Evolutionary conservation across 2,329 filamentous ascomycete species (phyloP), one percentile per base, ranked within the genome.

Genomic region (Xylariaceae sp.): DNA sequence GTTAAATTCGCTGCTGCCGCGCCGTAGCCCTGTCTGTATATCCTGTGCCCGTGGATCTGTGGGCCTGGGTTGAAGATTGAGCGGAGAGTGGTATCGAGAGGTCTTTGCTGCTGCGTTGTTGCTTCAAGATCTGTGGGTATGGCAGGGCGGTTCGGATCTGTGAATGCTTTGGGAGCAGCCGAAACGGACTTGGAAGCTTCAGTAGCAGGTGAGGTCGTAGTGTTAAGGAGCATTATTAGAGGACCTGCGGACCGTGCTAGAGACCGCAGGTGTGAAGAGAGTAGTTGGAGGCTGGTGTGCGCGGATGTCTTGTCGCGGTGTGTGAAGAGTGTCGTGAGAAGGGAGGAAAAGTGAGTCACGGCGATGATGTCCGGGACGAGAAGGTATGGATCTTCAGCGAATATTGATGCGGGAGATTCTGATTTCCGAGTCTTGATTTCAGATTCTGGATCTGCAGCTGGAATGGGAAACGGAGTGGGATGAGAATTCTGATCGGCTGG

Each of bases 181-280:
- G 51, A 50, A 9, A 44, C 57, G 4, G 48, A 55, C 7, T 37
- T 58, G 5, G 28, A 52, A 3, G 56, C 23, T 16, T 48, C 49
- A 6, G 55, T 41, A 48, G 44, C n/a, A 0, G 61, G 51, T 4
- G 67, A 67, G 5, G 70, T 75, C 1, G 79, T 82, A 0, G 79
- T 78, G 72, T 87, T 87, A 53, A 86, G 76, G 2, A 87, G 71
- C 56, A 87, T 69, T 26, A 86, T 72, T 5, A 87, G 75, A 1
- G 82, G 78, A 11, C 70, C 75, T 9, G 73, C 72, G 6, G 69
- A 75, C 26, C 74, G 76, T 1, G 81, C 72, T 6, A 86, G 70
- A 57, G 74, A 69, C 17, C 78, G 77, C 11, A 86, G 71, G 43
- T 75, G 77, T 3, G 71, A 74, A 23, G 77, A 76, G 19, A 87